Percentiles rank a stretch among this genome's conserved stretches.
Evolutionary conservation across 2,329 filamentous ascomycete species (phyloP).

Genomic region (Hypomyces perniciosus): DNA sequence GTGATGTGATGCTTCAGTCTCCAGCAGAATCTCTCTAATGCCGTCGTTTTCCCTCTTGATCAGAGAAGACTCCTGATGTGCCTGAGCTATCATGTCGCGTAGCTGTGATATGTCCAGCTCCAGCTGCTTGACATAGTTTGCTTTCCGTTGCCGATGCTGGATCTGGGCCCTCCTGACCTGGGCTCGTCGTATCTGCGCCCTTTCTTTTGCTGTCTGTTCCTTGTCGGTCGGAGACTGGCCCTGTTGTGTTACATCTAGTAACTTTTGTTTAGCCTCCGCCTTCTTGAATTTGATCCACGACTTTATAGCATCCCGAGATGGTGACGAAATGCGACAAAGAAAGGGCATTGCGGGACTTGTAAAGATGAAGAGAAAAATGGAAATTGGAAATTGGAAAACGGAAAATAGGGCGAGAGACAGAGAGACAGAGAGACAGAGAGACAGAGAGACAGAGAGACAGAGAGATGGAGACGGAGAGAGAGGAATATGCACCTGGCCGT

Average conservation of each 20-base stretch:
- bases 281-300: constrained; percentile 17
- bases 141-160: constrained; percentile 51
- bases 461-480: too few relatives aligned
- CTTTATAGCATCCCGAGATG: not conserved
- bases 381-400: not conserved
- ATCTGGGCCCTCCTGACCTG: constrained; percentile 50
- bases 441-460: too few relatives aligned
- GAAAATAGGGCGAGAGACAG: not conserved
- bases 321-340: constrained; percentile 2
- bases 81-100: constrained; percentile 39
- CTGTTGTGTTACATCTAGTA: not conserved
- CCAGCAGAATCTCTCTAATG: constrained; percentile 32
- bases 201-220: constrained; percentile 26
- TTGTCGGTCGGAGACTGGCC: not conserved
- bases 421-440: too few relatives aligned
- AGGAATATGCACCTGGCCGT: too few relatives aligned
- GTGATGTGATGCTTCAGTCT: constrained; percentile 14
- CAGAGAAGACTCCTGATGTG: constrained; percentile 32
- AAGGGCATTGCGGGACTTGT: constrained; percentile 1
- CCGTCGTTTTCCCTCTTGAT: constrained; percentile 39
- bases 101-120: constrained; percentile 45
- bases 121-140: constrained; percentile 48
- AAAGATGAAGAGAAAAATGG: not conserved
- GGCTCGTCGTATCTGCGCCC: constrained; percentile 41
- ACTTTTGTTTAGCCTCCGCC: constrained; percentile 8